Base-by-base conservation (phyloP, 805 yeast species). In the Kluyveromyces wickerhamii region DNA sequence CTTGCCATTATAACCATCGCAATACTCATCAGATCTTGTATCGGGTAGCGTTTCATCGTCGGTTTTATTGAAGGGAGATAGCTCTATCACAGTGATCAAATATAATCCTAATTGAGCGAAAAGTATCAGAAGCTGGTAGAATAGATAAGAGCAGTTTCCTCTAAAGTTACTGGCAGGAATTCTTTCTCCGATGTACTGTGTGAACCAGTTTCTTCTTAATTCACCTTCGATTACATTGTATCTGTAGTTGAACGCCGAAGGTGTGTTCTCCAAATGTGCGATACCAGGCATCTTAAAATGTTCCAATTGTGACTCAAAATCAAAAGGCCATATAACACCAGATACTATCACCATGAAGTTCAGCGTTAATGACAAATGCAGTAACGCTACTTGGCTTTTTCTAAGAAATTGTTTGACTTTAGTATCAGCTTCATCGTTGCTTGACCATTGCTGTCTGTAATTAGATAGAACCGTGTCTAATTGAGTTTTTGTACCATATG, bases 121-220 rank as follows among this genome's bases (percentile, higher is more conserved):
- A 21, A 64, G 23, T 32, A 60, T 37, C 29, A 42, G 25, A 45
- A 53, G 21, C 40, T 61, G 49, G 42, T 45, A 45, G 14, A 50
- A 40, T 30, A 51, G 42, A 32, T 34, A 54, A 35, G 27, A 60
- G 35, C 48, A 45, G 56, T 40, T 66, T 40, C 43, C 67, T 24
- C 27, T 54, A 29, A 40, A 48, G 38, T 44, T 62, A 36, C 47
- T 62, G 38, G 29, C 54, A 39, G 60, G 67, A 21, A 53, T 47
- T 20, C 43, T 41, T 37, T 73, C 77, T 0, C 79, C 79, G 15
- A 72, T 64, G 13, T 71, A 43, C 40, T 69, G 71, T 17, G 71
- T 32, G 3, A 63, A 45, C 13, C 64, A 38, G n/a, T 59, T 47
- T 1, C 74, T 73, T 26, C 46, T 43, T 24, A 45, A 27, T 33